phyloP scores from a whole-genome alignment of 768 basidiomycete genomes.

The Phlebiopsis gigantea region DNA sequence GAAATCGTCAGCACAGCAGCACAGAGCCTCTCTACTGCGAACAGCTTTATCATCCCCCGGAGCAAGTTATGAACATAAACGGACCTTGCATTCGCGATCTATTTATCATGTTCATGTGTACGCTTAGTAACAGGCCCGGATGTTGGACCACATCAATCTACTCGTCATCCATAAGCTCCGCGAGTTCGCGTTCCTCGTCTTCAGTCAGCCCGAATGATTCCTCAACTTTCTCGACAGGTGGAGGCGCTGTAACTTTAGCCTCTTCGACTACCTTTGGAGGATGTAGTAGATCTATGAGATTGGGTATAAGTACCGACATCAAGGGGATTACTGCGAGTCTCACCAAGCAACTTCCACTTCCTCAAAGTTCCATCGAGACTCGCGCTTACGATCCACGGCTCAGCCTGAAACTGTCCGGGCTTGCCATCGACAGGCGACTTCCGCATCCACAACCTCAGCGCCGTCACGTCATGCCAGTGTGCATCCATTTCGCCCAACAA shows the following conservation, averaged over 20 bases:
- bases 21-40: constrained; percentile 43
- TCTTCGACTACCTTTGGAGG: constrained; percentile 7
- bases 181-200: constrained; percentile 88
- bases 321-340: not conserved
- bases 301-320: not conserved
- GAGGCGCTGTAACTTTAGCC: constrained; percentile 18
- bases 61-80: constrained; percentile 42
- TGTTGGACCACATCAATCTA: not conserved
- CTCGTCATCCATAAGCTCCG: constrained; percentile 57
- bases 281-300: constrained; percentile 5
- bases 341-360: constrained; percentile 72
- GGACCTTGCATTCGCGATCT: not conserved
- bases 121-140: not conserved
- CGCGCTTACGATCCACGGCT: constrained; percentile 79
- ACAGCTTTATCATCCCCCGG: constrained; percentile 35
- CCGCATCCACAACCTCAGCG: constrained; percentile 68
- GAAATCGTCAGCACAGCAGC: constrained; percentile 74
- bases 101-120: not conserved
- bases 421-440: constrained; percentile 39
- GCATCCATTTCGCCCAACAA: constrained; percentile 72
- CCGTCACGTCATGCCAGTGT: constrained; percentile 87
- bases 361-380: constrained; percentile 86
- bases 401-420: constrained; percentile 42
- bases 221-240: constrained; percentile 24
- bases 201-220: constrained; percentile 52